phyloP scores from a whole-genome alignment of 345 rosid genomes.

The Abelmoschus esculentus region DNA sequence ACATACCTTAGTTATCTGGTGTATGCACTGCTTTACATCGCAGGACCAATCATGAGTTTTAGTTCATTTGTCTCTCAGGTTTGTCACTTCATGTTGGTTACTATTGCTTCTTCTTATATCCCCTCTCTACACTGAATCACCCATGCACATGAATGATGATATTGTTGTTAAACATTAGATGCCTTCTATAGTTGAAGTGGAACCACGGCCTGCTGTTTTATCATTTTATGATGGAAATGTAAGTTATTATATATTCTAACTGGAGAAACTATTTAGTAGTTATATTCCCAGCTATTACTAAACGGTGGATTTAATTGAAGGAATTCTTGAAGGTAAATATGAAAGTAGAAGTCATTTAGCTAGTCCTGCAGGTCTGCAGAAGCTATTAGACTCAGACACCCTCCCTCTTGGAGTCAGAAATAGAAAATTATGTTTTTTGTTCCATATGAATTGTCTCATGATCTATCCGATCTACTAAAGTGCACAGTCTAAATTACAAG shows the following conservation, averaged over 20 bases:
- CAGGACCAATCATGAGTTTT: constrained; percentile 89
- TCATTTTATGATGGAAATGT: not conserved
- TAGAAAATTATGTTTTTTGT: not conserved
- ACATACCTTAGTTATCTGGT: constrained; percentile 75
- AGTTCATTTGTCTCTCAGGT: constrained; percentile 96
- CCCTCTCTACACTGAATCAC: not conserved
- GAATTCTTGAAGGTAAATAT: not conserved
- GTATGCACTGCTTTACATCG: constrained; percentile 83
- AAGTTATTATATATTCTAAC: not conserved
- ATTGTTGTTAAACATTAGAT: not conserved
- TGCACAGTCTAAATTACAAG: not conserved
- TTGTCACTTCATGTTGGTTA: constrained; percentile 3
- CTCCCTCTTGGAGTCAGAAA: not conserved
- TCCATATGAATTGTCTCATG: not conserved
- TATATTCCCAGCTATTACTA: not conserved
- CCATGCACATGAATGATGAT: not conserved
- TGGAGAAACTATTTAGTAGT: not conserved
- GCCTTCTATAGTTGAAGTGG: constrained; percentile 3
- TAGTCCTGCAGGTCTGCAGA: not conserved
- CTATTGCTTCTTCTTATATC: constrained; percentile 1
- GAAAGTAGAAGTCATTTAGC: not conserved
- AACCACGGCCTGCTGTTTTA: not conserved
- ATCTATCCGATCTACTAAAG: not conserved
- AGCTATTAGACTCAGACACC: not conserved
- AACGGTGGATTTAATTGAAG: not conserved